Evolutionary conservation across 345 rosid species (phyloP), one percentile per base, ranked within the genome.

Genomic region (Camelina sativa): DNA sequence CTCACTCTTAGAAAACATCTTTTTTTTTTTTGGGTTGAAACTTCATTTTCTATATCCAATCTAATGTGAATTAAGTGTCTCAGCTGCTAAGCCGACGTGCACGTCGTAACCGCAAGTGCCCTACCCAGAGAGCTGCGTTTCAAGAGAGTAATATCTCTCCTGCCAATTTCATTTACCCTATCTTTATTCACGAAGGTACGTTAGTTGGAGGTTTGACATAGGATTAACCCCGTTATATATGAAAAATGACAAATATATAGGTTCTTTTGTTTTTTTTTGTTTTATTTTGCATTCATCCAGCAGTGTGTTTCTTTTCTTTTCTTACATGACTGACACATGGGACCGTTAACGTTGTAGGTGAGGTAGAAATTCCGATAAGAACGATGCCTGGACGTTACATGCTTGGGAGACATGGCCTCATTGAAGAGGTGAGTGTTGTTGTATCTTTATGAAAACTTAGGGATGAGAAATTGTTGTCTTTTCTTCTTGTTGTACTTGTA

Each of bases 341-440:
- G 19, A 47, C 13, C 63, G 62, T 66, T 77, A 61, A 25, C 28
- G 28, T 25, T 25, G 28, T 77, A 91, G 98, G 98, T 62, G 93
- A 87, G 76, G 89, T 88, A 71, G 97, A 94, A 56, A 84, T 91
- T 13, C 97, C 96, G 3, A 94, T 94, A 80, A 89, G 86, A 79
- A 88, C 96, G 32, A 94, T 94, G 98, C 97, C 98, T 10, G 97
- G 97, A 69, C 83, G 96, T 73, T 90, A 87, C 60, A 90, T 89
- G 83, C 93, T 94, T 80, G 97, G 97, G 98, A 85, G 96, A 80
- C 89, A 85, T 67, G 97, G 98, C 19, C 96, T 91, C 41, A 63
- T 94, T 8, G 83, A 90, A 80, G 96, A 91, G 89, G 97, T 94
- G 57, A 75, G 74, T 68, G 5, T 43, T 51, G 44, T 22, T 51